phyloP scores from a whole-genome alignment of 306 rosid genomes.

The Trifolium subterraneum region DNA sequence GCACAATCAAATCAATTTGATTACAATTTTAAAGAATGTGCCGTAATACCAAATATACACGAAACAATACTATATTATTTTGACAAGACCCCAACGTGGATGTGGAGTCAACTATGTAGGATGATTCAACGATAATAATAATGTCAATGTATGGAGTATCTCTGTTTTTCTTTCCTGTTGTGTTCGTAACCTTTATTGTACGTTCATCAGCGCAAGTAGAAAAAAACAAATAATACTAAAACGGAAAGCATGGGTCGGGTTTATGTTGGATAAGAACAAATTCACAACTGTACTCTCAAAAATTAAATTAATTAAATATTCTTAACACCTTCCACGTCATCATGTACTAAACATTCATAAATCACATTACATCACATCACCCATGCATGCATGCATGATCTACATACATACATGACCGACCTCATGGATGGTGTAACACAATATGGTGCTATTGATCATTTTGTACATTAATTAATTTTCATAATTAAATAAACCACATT shows the following conservation, averaged over 20 bases:
- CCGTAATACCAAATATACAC: too few relatives aligned
- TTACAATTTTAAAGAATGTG: too few relatives aligned
- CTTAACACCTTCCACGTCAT: constrained; percentile 44
- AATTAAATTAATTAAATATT: not conserved
- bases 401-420: constrained; percentile 4
- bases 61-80: too few relatives aligned
- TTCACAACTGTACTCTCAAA: constrained; percentile 18
- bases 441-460: constrained; percentile 12
- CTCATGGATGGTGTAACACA: not conserved
- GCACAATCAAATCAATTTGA: too few relatives aligned
- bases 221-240: constrained; percentile 48
- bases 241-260: constrained; percentile 52
- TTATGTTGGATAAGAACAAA: constrained; percentile 49
- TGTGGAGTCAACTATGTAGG: constrained; percentile 29
- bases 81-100: constrained; percentile 24
- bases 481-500: not conserved
- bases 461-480: constrained; percentile 10
- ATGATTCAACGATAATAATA: constrained; percentile 27
- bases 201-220: constrained; percentile 30
- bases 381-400: constrained; percentile 1
- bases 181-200: constrained; percentile 3
- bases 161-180: constrained; percentile 2
- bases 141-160: not conserved
- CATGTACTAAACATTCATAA: constrained; percentile 13
- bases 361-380: constrained; percentile 28